Evolutionary conservation across 2,329 filamentous ascomycete genomes (phyloP), one percentile per base, ranked within the genome.

Genomic region (Sporothrix sp.): DNA sequence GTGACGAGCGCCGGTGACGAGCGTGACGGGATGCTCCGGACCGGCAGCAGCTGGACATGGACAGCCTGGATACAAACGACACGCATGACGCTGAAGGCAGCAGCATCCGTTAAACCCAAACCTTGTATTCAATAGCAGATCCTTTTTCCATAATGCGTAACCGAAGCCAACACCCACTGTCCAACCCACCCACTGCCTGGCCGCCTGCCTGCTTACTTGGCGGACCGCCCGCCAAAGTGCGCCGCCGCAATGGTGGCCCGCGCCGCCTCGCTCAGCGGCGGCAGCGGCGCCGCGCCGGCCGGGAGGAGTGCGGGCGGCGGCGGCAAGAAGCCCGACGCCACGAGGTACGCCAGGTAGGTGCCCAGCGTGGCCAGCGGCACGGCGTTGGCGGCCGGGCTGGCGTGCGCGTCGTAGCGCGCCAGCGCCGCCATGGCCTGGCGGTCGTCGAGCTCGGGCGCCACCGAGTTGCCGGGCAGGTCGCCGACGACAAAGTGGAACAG

Each of bases 381-480:
- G 21, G 76, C 76, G n/a, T 62, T 54, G 63, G 73, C 49, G 69
- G 79, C 60, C 44, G 60, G 60, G 43, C 90, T 84, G 3, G 74
- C 72, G 16, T 30, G n/a, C 7, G 35, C 20, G 39, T 45, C 48
- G 18, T 47, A 52, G 3, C 43, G 32, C 61, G 76, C 76, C 21
- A 94, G 71, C 1, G 82, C 76, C 2, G 70, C 68, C 1, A 77
- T 72, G 0, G 87, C 79, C 60, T 93, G 88, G 53, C 62, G 48
- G 62, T 91, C 86, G 59, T 87, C 83, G 11, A 93, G 75, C 62
- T 87, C 84, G 0, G 84, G 84, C 0, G 86, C 84, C 38, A 50
- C 27, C 76, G 79, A 28, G 82, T 86, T 59, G 79, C 79, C 36
- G 0, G 84, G 84, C n/a, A 89, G 70, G 63, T 87, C 79, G 21